Evolutionary conservation across 192 early-diverging fungal genomes (phyloP).

Genomic region (Coemansia sp.): DNA sequence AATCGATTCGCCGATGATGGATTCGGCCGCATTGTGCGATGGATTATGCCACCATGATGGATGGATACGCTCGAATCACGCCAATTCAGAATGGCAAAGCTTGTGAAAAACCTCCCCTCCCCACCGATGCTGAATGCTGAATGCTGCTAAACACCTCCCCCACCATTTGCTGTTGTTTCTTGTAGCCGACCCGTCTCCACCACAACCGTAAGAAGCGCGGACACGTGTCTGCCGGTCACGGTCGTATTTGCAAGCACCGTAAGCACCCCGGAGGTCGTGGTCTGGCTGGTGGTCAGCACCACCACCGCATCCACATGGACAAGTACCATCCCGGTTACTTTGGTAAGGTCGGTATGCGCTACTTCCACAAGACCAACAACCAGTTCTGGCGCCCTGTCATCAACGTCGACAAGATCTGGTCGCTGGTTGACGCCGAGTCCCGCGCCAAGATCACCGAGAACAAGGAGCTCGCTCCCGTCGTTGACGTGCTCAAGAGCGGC

Average conservation of each 20-base stretch:
- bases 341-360: constrained; percentile 99
- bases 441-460: constrained; percentile 79
- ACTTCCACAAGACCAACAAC: constrained; percentile 97
- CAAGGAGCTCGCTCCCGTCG: constrained; percentile 90
- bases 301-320: constrained; percentile 99
- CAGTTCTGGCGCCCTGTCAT: constrained; percentile 81
- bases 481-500: constrained; percentile 81
- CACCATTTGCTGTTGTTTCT: background rate
- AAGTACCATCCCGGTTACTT: constrained; percentile 99
- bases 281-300: constrained; percentile 99
- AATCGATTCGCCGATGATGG: constrained; percentile 1
- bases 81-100: too few relatives aligned
- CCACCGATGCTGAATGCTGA: background rate
- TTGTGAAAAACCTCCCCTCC: background rate
- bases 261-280: constrained; percentile 99
- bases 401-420: constrained; percentile 96
- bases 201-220: constrained; percentile 89
- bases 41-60: background rate
- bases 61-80: constrained; percentile 13
- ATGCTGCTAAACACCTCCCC: background rate
- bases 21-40: background rate
- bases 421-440: constrained; percentile 85
- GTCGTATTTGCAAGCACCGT: constrained; percentile 99
- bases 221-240: constrained; percentile 99
- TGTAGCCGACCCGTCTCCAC: constrained; percentile 59